Evolutionary conservation across 768 basidiomycete species (phyloP).

Genomic region (Lyophyllum semitale): DNA sequence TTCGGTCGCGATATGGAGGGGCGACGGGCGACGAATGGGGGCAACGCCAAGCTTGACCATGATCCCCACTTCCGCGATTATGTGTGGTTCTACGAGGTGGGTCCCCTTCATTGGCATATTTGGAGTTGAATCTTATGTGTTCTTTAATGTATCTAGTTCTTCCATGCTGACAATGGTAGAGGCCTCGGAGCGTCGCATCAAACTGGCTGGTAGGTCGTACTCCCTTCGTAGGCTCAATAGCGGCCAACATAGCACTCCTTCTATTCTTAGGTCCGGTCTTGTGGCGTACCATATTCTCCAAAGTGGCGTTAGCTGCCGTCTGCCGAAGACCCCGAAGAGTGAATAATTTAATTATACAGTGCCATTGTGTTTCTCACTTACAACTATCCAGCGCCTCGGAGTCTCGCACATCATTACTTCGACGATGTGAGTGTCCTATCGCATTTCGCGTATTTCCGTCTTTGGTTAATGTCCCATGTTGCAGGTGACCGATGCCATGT

Average conservation of each 20-base stretch:
- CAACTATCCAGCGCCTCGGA: slow-evolving; percentile 69
- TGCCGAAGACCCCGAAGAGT: slow-evolving; percentile 96
- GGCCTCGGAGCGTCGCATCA: slow-evolving; percentile 98
- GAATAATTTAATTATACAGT: slow-evolving; percentile 28
- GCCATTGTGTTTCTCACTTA: slow-evolving; percentile 5
- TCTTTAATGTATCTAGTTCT: slow-evolving; percentile 57
- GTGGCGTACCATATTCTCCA: slow-evolving; percentile 92
- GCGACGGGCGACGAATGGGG: slow-evolving; percentile 88
- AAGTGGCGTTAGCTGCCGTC: slow-evolving; percentile 82
- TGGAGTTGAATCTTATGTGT: slow-evolving; percentile 2
- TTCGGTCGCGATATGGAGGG: slow-evolving; percentile 92
- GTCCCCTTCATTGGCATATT: slow-evolving; percentile 11
- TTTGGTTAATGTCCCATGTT: neutral
- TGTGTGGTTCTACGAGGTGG: slow-evolving; percentile 92
- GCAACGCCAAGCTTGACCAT: slow-evolving; percentile 79
- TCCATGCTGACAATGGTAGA: slow-evolving; percentile 90
- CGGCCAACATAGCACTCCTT: too few relatives aligned
- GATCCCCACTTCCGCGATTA: slow-evolving; percentile 98
- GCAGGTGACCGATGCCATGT: slow-evolving; percentile 73
- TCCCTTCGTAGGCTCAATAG: neutral
- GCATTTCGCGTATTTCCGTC: neutral
- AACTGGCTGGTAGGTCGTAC: slow-evolving; percentile 80
- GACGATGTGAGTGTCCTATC: slow-evolving; percentile 69
- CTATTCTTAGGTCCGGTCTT: slow-evolving; percentile 68
- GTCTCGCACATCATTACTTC: slow-evolving; percentile 90